Evolutionary conservation across 306 rosid genomes (phyloP), one percentile per base, ranked within the genome.

Genomic region (Cucurbita argyrosperma): DNA sequence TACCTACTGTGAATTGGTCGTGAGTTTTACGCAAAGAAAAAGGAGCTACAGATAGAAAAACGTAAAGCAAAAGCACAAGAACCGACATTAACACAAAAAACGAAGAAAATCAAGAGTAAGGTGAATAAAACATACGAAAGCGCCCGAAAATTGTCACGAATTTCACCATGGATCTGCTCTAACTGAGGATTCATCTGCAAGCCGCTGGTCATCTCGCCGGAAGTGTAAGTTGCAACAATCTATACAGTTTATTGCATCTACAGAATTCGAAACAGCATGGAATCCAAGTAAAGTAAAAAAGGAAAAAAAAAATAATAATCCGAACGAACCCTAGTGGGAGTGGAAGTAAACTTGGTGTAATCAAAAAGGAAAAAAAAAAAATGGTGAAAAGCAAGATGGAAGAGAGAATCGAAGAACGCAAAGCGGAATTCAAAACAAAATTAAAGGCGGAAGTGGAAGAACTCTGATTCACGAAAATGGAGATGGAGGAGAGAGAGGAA

Each of bases 151-250:
- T 85, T 64, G 76, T 95, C 99, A 69, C 83, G 90, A 83, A 95
- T 95, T 89, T 95, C 96, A 26, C 97, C 96, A 55, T 95, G 96
- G 96, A 91, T 95, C 97, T 91, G 99, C 89, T 95, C 99, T 76
- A 95, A 84, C 84, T 91, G 88, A 73, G 97, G 90, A 46, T 75
- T 80, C 99, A 91, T 95, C 68, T 82, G 90, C 83, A 90, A 86
- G 79, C 76, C 83, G 84, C 81, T 56, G 72, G 97, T 88, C 97
- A 90, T 90, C 77, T 79, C 61, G 91, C 84, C 83, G 82, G 85
- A 16, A 60, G 68, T 6, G 77, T 23, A 18, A 42, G 40, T 14
- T 10, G 54, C 50, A 55, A 74, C 5, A 69, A 53, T 56, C 37
- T 35, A 12, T 47, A 37, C 23, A 5, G 76, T 53, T 53, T 56